Percentiles rank a stretch among this genome's conserved stretches.
Evolutionary conservation across 805 yeast genomes (phyloP).

Genomic region (Sporopachydermia lactativora): DNA sequence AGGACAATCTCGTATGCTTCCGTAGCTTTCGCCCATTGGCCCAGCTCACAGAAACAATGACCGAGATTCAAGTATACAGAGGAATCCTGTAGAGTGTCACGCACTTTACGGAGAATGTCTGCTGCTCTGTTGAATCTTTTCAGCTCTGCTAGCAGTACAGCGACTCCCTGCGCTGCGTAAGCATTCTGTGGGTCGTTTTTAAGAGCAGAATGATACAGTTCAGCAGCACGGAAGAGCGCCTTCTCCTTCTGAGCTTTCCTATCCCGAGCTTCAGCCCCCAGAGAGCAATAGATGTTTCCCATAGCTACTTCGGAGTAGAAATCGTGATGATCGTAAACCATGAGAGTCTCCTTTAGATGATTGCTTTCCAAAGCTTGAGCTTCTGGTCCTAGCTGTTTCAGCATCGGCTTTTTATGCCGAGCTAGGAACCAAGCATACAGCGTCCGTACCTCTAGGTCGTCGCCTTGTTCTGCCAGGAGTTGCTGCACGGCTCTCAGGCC

Average conservation of each 20-base stretch:
- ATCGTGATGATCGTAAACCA: slow-evolving; percentile 76
- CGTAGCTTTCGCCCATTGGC: slow-evolving; percentile 73
- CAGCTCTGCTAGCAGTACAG: slow-evolving; percentile 81
- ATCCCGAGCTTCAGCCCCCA: slow-evolving; percentile 58
- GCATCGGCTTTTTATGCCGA: slow-evolving; percentile 15
- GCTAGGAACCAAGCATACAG: slow-evolving; percentile 84
- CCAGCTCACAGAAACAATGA: slow-evolving; percentile 71
- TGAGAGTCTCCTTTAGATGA: slow-evolving; percentile 77
- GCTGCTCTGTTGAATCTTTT: slow-evolving; percentile 56
- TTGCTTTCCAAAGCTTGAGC: slow-evolving; percentile 50
- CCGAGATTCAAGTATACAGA: slow-evolving; percentile 78
- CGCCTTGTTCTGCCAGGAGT: slow-evolving; percentile 38
- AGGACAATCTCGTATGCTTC: slow-evolving; percentile 80
- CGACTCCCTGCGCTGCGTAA: slow-evolving; percentile 96
- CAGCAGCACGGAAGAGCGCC: slow-evolving; percentile 81
- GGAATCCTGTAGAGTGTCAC: slow-evolving; percentile 80
- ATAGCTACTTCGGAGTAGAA: slow-evolving; percentile 77
- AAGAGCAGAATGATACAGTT: slow-evolving; percentile 77
- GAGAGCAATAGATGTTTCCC: slow-evolving; percentile 72
- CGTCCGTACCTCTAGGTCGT: slow-evolving; percentile 72
- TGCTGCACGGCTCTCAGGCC: slow-evolving; percentile 35
- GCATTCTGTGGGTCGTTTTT: slow-evolving; percentile 74
- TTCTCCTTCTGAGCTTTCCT: slow-evolving; percentile 49
- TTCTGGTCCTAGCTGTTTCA: slow-evolving; percentile 35
- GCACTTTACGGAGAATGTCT: slow-evolving; percentile 73